Evolutionary conservation across 1,139 yeast species (phyloP).

Genomic region (Tardiomyces depauwii): DNA sequence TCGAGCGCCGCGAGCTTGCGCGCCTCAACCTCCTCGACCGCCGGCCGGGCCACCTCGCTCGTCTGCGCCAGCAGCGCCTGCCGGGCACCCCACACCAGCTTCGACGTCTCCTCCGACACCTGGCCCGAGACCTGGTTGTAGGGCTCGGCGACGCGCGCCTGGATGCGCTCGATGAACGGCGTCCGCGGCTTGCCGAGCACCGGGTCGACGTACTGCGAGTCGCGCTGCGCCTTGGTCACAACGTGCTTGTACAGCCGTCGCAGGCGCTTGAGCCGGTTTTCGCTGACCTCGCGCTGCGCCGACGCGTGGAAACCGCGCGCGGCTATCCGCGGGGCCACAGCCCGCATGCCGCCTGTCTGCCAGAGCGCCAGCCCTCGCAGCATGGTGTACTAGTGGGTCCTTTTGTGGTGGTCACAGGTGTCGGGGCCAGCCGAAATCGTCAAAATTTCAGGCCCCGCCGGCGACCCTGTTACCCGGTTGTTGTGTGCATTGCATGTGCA

Average conservation of each 20-base stretch:
- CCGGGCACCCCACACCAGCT: slow-evolving; percentile 67
- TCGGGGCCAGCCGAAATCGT: no score
- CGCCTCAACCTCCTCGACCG: slow-evolving; percentile 33
- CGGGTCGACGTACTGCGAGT: slow-evolving; percentile 44
- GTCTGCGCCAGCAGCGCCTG: slow-evolving; percentile 42
- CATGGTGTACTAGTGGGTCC: no score
- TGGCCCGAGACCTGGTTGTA: slow-evolving; percentile 36
- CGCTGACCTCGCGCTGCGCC: background rate
- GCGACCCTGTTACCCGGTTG: no score
- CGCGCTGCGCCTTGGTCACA: background rate
- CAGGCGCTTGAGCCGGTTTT: background rate
- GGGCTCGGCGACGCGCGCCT: slow-evolving; percentile 53
- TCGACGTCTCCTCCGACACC: slow-evolving; percentile 49
- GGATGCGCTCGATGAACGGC: slow-evolving; percentile 59
- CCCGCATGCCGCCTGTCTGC: no score
- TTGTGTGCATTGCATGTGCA: no score
- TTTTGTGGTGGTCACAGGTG: no score
- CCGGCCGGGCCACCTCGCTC: slow-evolving; percentile 19
- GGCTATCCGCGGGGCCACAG: no score
- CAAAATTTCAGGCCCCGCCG: no score
- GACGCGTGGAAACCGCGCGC: background rate
- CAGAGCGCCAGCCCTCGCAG: no score
- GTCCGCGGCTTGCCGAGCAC: slow-evolving; percentile 62
- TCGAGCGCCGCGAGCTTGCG: slow-evolving; percentile 57
- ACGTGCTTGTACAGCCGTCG: background rate